Conservation (phyloP, 2,329 filamentous ascomycete species). For the Teratosphaeria pseudoeucalypti region DNA sequence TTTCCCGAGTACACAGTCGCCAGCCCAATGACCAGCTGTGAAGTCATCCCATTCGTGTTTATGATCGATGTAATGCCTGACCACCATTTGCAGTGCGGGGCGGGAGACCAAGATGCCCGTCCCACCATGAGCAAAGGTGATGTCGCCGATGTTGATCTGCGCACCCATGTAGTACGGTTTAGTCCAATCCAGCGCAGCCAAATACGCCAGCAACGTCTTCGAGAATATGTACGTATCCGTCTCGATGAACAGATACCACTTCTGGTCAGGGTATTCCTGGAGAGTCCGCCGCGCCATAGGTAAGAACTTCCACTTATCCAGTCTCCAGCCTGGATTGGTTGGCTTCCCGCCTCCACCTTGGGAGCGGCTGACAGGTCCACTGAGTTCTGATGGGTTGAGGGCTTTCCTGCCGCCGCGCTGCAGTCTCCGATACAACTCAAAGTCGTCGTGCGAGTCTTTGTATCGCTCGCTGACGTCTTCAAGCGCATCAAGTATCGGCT, state of each 20-base stretch:
- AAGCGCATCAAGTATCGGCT: constrained; percentile 24
- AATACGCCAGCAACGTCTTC: constrained; percentile 33
- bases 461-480: constrained; percentile 9
- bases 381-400: constrained; percentile 8
- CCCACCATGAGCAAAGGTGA: constrained; percentile 45
- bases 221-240: constrained; percentile 39
- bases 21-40: constrained; percentile 14
- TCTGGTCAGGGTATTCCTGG: constrained; percentile 32
- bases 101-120: constrained; percentile 44
- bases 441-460: constrained; percentile 13
- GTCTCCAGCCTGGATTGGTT: constrained; percentile 33
- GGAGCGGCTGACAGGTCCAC: constrained; percentile 5
- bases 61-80: constrained; percentile 32
- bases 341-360: constrained; percentile 5
- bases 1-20: constrained; percentile 15
- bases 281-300: constrained; percentile 43
- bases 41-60: constrained; percentile 27
- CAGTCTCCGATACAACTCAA: constrained; percentile 19
- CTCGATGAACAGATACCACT: constrained; percentile 46
- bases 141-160: constrained; percentile 14
- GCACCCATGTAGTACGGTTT: constrained; percentile 38
- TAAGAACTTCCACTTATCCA: constrained; percentile 40
- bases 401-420: constrained; percentile 8
- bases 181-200: constrained; percentile 35
- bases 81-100: constrained; percentile 36